Evolutionary conservation across 345 rosid species (phyloP).

Genomic region (Arabis alpina): DNA sequence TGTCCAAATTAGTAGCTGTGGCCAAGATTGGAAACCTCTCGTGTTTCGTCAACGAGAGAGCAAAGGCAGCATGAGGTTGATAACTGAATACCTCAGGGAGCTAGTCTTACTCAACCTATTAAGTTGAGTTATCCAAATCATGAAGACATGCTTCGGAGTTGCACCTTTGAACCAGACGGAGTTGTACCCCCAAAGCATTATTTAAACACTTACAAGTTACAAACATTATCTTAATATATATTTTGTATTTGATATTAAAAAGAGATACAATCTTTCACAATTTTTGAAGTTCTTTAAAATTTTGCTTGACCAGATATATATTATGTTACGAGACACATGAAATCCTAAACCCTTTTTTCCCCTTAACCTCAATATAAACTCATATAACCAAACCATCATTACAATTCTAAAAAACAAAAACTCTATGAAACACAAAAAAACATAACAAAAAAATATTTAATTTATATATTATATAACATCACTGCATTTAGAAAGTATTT

Average conservation of each 20-base stretch:
- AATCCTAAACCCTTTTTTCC: background rate
- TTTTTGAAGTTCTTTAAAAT: background rate
- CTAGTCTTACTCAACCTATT: too few relatives aligned
- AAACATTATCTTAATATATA: background rate
- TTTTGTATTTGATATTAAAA: constrained; percentile 1
- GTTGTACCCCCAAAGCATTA: too few relatives aligned
- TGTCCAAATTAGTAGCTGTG: too few relatives aligned
- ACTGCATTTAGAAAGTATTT: constrained; percentile 50
- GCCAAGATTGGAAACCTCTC: too few relatives aligned
- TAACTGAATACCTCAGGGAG: too few relatives aligned
- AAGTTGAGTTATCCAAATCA: too few relatives aligned
- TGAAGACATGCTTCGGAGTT: too few relatives aligned
- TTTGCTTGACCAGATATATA: background rate
- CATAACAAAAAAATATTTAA: constrained; percentile 21
- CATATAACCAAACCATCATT: constrained; percentile 40
- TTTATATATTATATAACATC: constrained; percentile 16
- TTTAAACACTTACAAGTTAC: too few relatives aligned
- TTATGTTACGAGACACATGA: background rate
- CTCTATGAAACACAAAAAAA: constrained; percentile 30
- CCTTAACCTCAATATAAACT: constrained; percentile 34
- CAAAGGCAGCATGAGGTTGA: too few relatives aligned
- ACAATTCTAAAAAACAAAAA: constrained; percentile 30
- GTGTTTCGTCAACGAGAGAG: too few relatives aligned
- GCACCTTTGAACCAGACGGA: too few relatives aligned
- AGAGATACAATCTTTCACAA: background rate